Percentiles rank a stretch among this genome's conserved stretches.
Conservation (phyloP, 345 rosid species). For the Hirschfeldia incana region DNA sequence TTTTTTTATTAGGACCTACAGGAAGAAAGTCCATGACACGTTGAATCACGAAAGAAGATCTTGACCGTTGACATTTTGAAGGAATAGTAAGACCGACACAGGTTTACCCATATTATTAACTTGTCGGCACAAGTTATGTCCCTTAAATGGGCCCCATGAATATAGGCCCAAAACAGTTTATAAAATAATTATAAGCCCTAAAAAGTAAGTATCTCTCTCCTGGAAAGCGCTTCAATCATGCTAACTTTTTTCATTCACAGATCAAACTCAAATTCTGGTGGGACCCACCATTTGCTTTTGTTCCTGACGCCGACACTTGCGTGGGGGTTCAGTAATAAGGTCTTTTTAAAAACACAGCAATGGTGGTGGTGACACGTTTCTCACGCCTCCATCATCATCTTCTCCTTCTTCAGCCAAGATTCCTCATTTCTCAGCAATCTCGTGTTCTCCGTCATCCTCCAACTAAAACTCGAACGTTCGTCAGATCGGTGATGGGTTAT, state of each 20-base stretch:
- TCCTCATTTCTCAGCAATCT: background rate
- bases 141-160: background rate
- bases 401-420: conserved; percentile 16
- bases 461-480: background rate
- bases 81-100: no score
- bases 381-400: background rate
- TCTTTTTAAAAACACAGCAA: background rate
- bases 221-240: background rate
- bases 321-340: background rate
- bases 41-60: no score
- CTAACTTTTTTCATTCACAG: background rate
- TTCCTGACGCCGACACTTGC: background rate
- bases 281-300: background rate
- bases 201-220: background rate
- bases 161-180: background rate
- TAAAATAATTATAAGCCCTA: background rate
- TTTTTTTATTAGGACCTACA: no score
- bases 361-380: background rate
- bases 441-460: background rate
- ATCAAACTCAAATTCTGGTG: background rate
- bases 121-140: background rate
- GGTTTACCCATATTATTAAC: background rate
- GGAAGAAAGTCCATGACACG: no score
- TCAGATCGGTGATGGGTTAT: conserved; percentile 40
- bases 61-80: no score